Base-by-base conservation (phyloP, 108 stramenopile genomes). In the Cyclotella sp. region DNA sequence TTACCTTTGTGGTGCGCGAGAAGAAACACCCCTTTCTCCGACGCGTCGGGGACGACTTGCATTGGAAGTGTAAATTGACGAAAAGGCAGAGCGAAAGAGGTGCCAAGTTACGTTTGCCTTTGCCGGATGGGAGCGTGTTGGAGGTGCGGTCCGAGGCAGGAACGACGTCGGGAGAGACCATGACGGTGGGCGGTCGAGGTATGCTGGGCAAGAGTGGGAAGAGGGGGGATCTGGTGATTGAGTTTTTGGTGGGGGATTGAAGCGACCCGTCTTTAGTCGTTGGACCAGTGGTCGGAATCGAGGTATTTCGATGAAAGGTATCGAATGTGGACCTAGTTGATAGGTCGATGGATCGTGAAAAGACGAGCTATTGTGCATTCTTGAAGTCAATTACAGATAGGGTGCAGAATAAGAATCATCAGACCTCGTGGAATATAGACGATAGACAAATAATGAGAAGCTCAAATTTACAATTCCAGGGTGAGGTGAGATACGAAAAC, bases 1-100 rank as follows among this genome's bases (percentile, higher is more conserved):
- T 95, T 51, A 77, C 84, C 9, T 95, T 95, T 87, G 82, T 90
- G 3, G 61, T 95, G 24, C 54, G 84, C 49, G 89, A 95, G 70
- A 83, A 82, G 70, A 79, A 78, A 22, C 93, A 95, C 76, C 64
- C 84, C 10, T 92, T 67, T 65, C 70, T 95, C 62, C 9, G 66
- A 41, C 87, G 83, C 45, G 15, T 54, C 3, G 90, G 88, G 0
- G 70, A 91, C 72, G 92, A 94, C 82, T 77, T 94, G 53, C 42
- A 75, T 30, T 88, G 86, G 77, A 73, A 61, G 27, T 87, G 87
- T 47, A 82, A 61, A 51, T 58, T 93, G 21, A 68, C 89, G 9
- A 34, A 54, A 29, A 60, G 78, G 26, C 88, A 90, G 68, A 80
- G 86, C 0, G 64, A 80, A 21, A 63, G 60, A 45, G 89, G 87